Evolutionary conservation across 2,329 filamentous ascomycete genomes (phyloP).

Genomic region (Stylonectria norvegica): DNA sequence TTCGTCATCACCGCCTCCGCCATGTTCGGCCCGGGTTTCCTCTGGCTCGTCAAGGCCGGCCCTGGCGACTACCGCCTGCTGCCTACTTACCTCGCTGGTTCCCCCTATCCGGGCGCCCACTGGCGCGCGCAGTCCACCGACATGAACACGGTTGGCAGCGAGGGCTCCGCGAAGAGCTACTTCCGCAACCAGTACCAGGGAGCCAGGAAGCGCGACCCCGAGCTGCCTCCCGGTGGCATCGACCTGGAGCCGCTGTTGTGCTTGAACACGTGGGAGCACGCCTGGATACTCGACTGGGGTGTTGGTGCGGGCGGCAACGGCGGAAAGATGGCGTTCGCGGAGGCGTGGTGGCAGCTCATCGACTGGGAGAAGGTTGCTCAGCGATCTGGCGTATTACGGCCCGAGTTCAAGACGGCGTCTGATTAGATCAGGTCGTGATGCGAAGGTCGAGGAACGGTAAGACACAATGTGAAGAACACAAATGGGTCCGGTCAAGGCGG

Average conservation of each 20-base stretch:
- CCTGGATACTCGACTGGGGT: conserved; percentile 80
- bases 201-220: conserved; percentile 25
- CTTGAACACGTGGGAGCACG: conserved; percentile 95
- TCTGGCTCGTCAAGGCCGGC: conserved; percentile 77
- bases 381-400: conserved; percentile 33
- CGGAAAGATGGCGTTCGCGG: conserved; percentile 73
- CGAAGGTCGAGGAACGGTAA: no score
- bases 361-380: conserved; percentile 75
- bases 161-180: conserved; percentile 35
- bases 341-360: conserved; percentile 82
- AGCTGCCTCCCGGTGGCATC: conserved; percentile 61
- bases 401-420: conserved; percentile 30
- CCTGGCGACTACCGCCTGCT: conserved; percentile 63
- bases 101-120: conserved; percentile 81
- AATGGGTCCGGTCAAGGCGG: conserved; percentile 11
- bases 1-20: conserved; percentile 75
- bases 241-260: conserved; percentile 77
- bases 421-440: no score
- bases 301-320: conserved; percentile 53
- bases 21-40: conserved; percentile 97
- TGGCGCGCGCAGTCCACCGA: conserved; percentile 68
- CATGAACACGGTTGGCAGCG: conserved; percentile 60
- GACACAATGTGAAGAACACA: conserved; percentile 1
- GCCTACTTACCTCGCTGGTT: conserved; percentile 86
- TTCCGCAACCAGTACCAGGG: conserved; percentile 38